Evolutionary conservation across 805 yeast genomes (phyloP).

Genomic region (Starmerella geochares): DNA sequence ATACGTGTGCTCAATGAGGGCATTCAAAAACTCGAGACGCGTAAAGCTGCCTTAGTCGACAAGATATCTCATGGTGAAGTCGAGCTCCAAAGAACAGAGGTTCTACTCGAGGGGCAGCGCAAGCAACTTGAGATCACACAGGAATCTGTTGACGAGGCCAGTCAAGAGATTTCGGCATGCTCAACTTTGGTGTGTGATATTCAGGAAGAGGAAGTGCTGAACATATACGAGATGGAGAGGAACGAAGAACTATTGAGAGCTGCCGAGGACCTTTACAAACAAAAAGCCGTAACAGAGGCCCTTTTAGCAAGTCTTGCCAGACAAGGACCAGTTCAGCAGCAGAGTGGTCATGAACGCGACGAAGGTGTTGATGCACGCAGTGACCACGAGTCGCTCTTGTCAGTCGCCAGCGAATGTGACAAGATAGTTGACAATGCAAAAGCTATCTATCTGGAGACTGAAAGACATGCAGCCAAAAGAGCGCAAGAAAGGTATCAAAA

Average conservation of each 20-base stretch:
- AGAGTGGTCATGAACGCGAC: not conserved
- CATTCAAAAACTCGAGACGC: not conserved
- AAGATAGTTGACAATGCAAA: not conserved
- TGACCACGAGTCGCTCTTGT: not conserved
- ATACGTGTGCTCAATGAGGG: not conserved
- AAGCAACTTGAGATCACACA: not conserved
- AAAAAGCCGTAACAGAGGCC: too few relatives aligned
- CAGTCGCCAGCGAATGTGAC: not conserved
- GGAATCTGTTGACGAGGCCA: not conserved
- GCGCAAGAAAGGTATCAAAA: not conserved
- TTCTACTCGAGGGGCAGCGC: not conserved
- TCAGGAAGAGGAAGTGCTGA: not conserved
- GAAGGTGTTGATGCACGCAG: not conserved
- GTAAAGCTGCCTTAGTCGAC: not conserved
- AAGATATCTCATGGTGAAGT: not conserved
- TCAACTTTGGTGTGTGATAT: not conserved
- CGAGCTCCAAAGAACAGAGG: not conserved
- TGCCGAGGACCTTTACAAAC: not conserved
- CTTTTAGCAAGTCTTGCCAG: too few relatives aligned
- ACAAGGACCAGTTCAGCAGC: too few relatives aligned
- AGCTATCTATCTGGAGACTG: not conserved
- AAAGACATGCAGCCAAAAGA: not conserved
- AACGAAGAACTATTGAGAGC: not conserved
- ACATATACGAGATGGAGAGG: not conserved
- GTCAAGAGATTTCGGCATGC: not conserved